Evolutionary conservation across 768 basidiomycete genomes (phyloP), one percentile per base, ranked within the genome.

Genomic region (Pulveroboletus ravenelii): DNA sequence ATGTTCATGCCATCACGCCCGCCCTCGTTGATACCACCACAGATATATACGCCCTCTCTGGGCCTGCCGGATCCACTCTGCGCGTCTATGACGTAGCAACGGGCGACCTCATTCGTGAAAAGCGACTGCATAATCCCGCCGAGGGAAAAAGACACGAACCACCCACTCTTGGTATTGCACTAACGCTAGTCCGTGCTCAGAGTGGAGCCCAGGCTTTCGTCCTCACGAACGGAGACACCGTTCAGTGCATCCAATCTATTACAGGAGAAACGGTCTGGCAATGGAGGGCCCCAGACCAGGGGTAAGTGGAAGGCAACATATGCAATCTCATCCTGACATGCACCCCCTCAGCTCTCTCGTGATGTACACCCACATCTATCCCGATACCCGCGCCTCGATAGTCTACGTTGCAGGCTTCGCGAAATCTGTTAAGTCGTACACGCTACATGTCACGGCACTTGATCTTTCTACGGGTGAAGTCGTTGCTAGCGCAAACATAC

Each of bases 11-110:
- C 20, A 20, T 30, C 17, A 7, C 3, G 12, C 3, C 4, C 10
- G n/a, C 25, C 20, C 13, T 45, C 14, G 5, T 37, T 50, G 17
- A 56, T 31, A 0, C 9, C 20, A n/a, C 17, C 5, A 17, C 48
- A 92, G 92, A 72, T 34, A 69, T 94, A 36, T 78, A 82, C 30
- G 71, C 86, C 3, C 71, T 95, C 18, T 93, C 93, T 40, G 90
- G 91, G 9, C 75, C 82, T 2, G 82, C 81, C 2, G 89, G 85
- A 10, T 72, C 84, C 4, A 85, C 73, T 2, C 70, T 91, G 17
- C 81, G 92, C 18, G 65, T 80, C 3, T 85, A 93, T 60, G 82
- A 91, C 35, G 67, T 73, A 4, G 59, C 69, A 2, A 82, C 78
- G 0, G 93, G 93, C 2, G 66, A 78, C 43, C 72, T 91, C 27